phyloP scores from a whole-genome alignment of 176 grass and related monocot species.

The Triticum timopheevii region DNA sequence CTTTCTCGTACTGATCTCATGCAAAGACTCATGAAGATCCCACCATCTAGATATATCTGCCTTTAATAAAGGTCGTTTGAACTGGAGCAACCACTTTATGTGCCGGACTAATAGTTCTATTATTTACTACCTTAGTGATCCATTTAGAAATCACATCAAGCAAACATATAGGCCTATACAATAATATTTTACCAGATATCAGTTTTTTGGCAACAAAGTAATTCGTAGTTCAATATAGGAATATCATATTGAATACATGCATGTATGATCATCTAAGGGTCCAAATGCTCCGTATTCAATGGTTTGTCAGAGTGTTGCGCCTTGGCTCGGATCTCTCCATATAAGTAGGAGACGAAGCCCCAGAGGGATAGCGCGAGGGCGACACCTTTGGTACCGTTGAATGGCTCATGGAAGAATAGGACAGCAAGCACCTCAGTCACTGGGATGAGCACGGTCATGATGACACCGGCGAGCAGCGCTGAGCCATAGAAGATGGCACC shows the following conservation, averaged over 20 bases:
- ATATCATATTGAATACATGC: background rate
- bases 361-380: constrained; percentile 73
- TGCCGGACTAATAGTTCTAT: no score
- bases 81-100: no score
- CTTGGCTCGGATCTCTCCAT: constrained; percentile 61
- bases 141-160: no score
- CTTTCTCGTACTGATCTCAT: no score
- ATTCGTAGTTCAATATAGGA: no score
- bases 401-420: constrained; percentile 64
- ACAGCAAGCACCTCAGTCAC: constrained; percentile 69
- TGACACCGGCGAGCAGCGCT: constrained; percentile 67
- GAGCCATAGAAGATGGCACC: constrained; percentile 76
- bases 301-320: background rate
- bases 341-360: constrained; percentile 84
- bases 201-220: no score
- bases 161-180: no score
- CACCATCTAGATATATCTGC: no score
- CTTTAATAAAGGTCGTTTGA: no score
- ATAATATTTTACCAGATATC: no score
- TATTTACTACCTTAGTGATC: no score
- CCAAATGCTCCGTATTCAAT: background rate
- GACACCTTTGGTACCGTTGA: constrained; percentile 67
- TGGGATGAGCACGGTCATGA: constrained; percentile 69
- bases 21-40: no score
- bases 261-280: background rate